A percentile compares a stretch with the other conserved stretches of the same genome.
These are phyloP conservation scores for Cucurbita pepo DNA, from an alignment of 306 rosid species.

Conservation along the genomic window DNA sequence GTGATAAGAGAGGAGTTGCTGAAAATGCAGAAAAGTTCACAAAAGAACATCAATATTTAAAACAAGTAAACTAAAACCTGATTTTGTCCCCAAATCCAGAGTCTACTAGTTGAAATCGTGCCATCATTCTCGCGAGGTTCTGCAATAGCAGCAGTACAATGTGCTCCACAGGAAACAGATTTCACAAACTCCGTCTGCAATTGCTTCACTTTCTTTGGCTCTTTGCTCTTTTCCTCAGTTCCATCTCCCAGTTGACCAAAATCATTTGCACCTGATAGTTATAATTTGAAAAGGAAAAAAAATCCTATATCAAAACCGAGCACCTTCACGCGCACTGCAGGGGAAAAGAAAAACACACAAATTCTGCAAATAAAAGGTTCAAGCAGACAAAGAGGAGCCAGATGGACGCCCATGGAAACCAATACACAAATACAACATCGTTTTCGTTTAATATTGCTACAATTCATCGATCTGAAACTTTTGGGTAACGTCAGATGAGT, in stretches of 20 bases:
- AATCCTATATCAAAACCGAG: neutral
- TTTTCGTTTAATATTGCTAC: neutral
- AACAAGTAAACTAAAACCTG: slow-evolving; percentile 31
- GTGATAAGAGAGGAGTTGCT: slow-evolving; percentile 4
- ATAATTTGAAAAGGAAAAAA: neutral
- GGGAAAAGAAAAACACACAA: neutral
- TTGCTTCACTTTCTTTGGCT: slow-evolving; percentile 59
- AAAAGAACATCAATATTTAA: neutral
- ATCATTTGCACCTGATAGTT: slow-evolving; percentile 55
- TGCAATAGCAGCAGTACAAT: slow-evolving; percentile 86
- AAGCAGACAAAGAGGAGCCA: neutral
- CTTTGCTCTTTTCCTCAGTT: slow-evolving; percentile 60
- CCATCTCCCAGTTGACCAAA: slow-evolving; percentile 97
- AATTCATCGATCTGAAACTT: neutral
- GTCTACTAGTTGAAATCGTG: slow-evolving; percentile 46
- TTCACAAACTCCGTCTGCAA: slow-evolving; percentile 59
- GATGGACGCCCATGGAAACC: neutral
- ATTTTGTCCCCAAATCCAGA: slow-evolving; percentile 97
- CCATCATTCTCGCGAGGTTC: slow-evolving; percentile 71
- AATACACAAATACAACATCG: neutral
- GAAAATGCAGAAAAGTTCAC: neutral
- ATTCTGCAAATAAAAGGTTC: neutral
- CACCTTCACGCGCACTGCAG: neutral
- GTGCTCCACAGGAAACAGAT: slow-evolving; percentile 84
- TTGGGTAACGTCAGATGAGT: neutral